Percentiles rank a stretch among this genome's conserved stretches.
These are phyloP conservation scores for Salix viminalis DNA, from an alignment of 345 rosid genomes.

Conservation along the genomic window DNA sequence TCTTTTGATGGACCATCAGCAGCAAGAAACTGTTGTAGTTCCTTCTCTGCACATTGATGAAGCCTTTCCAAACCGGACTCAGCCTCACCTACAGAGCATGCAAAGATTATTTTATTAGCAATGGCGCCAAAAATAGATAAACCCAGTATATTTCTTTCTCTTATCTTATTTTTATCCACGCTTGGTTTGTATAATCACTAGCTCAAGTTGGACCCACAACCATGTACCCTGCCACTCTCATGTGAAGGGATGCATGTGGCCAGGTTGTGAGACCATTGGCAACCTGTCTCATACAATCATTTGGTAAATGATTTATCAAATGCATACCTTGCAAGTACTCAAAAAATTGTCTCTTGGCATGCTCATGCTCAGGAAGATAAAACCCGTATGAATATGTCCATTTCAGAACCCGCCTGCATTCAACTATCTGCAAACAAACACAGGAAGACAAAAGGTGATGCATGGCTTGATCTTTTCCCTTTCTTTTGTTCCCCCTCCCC, in stretches of 20 bases:
- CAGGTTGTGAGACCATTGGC: neutral
- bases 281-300: neutral
- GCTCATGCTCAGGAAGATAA: slow-evolving; percentile 80
- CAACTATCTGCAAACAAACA: slow-evolving; percentile 69
- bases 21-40: slow-evolving; percentile 52
- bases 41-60: slow-evolving; percentile 97
- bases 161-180: neutral
- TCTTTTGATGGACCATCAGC: slow-evolving; percentile 55
- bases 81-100: slow-evolving; percentile 73
- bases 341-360: slow-evolving; percentile 81
- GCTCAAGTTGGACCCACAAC: neutral
- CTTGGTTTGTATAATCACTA: neutral
- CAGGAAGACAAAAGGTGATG: neutral
- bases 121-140: neutral
- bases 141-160: neutral
- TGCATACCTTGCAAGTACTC: slow-evolving; percentile 95
- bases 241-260: neutral
- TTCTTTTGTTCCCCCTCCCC: neutral
- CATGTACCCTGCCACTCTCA: neutral
- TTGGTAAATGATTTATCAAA: neutral
- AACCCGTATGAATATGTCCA: slow-evolving; percentile 99
- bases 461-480: too few species aligned
- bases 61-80: slow-evolving; percentile 95
- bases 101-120: neutral
- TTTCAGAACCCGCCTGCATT: slow-evolving; percentile 91